phyloP scores from a whole-genome alignment of 345 rosid species.

The Excoecaria cochinchinensis region DNA sequence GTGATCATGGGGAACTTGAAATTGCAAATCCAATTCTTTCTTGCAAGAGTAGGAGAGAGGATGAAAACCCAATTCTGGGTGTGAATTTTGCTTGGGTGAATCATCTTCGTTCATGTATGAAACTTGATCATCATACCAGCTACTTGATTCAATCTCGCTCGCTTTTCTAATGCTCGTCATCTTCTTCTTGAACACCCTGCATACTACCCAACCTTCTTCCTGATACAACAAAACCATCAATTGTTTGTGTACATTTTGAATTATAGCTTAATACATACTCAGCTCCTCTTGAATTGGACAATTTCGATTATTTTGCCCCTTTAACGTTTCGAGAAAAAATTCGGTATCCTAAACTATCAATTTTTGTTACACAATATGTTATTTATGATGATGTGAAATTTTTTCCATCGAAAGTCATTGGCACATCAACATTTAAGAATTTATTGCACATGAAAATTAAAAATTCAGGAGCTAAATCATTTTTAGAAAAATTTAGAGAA shows the following conservation, averaged over 20 bases:
- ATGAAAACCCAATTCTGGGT: conserved; percentile 40
- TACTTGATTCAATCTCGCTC: conserved; percentile 52
- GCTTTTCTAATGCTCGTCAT: conserved; percentile 52
- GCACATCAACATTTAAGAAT: too few species aligned
- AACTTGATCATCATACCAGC: conserved; percentile 84
- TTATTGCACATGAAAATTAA: too few species aligned
- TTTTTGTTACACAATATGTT: too few species aligned
- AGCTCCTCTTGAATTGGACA: too few species aligned
- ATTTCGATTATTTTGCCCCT: too few species aligned
- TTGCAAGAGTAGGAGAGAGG: conserved; percentile 59
- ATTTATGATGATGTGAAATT: too few species aligned
- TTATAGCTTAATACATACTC: too few species aligned
- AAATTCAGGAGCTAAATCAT: too few species aligned
- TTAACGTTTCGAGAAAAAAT: too few species aligned
- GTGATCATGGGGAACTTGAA: conserved; percentile 45
- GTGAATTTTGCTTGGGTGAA: conserved; percentile 55
- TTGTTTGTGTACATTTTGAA: not conserved
- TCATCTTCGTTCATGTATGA: conserved; percentile 64
- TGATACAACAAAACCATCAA: conserved; percentile 8
- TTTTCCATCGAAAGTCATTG: too few species aligned
- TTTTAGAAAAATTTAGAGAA: too few species aligned
- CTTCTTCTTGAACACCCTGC: conserved; percentile 91
- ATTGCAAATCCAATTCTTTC: conserved; percentile 66
- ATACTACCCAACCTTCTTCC: conserved; percentile 97
- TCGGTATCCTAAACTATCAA: too few species aligned